Conservation (phyloP, 441 rosid genomes). For the Codiaeum variegatum region DNA sequence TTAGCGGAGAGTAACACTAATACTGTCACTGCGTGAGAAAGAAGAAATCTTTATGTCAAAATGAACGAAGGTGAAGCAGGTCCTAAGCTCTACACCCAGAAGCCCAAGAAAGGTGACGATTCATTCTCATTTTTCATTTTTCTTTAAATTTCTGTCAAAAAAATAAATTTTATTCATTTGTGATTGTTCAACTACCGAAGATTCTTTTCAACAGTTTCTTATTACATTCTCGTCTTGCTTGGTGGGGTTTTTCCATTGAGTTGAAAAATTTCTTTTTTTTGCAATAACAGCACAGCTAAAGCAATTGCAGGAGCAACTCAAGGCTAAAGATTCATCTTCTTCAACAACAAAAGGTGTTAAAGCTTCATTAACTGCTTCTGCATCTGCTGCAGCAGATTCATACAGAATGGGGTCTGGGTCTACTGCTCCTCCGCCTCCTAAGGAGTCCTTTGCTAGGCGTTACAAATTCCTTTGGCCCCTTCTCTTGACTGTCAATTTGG, state of each 20-base stretch:
- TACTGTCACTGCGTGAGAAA: background rate
- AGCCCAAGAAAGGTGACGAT: slow-evolving; percentile 67
- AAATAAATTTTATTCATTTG: slow-evolving; percentile 7
- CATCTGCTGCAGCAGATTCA: slow-evolving; percentile 60
- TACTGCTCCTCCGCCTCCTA: slow-evolving; percentile 54
- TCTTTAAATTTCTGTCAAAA: background rate
- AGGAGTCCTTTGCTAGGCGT: slow-evolving; percentile 77
- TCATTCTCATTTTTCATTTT: background rate
- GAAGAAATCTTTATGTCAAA: background rate
- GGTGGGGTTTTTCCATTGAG: slow-evolving; percentile 17
- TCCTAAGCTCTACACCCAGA: slow-evolving; percentile 72
- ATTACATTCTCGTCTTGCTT: slow-evolving; percentile 10
- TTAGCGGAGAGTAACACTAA: too few relatives aligned
- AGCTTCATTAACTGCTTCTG: slow-evolving; percentile 29
- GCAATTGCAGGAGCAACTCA: slow-evolving; percentile 32
- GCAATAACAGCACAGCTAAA: slow-evolving; percentile 19
- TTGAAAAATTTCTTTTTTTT: slow-evolving; percentile 14
- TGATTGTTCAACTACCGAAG: slow-evolving; percentile 14
- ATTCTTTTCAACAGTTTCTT: background rate
- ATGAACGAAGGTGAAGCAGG: slow-evolving; percentile 44
- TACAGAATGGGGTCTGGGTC: slow-evolving; percentile 52
- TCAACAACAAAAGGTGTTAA: slow-evolving; percentile 9
- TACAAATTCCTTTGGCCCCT: slow-evolving; percentile 86
- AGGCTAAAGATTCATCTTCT: slow-evolving; percentile 31
- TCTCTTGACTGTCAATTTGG: slow-evolving; percentile 69